phyloP scores from a whole-genome alignment of 1,284 basidiomycete species.

The Leucoagaricus sp. region DNA sequence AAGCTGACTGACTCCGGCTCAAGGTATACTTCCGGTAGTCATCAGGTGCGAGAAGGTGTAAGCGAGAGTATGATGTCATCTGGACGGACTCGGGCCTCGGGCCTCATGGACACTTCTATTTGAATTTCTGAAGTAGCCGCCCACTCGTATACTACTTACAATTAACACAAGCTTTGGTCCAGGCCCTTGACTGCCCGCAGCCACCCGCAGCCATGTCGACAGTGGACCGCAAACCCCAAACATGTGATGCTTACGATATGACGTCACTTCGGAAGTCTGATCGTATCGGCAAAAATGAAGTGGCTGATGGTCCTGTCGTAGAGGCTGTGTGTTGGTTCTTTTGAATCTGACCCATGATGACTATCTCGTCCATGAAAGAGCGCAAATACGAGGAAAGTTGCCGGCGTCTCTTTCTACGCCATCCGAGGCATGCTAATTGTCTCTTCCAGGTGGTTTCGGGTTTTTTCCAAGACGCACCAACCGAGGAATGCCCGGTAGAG shows the following conservation, averaged over 20 bases:
- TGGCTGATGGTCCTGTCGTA: too few relatives aligned
- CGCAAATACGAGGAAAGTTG: constrained; percentile 2
- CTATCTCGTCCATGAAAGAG: constrained; percentile 4
- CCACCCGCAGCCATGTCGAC: too few relatives aligned
- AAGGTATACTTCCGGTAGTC: constrained; percentile 14
- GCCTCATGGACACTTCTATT: too few relatives aligned
- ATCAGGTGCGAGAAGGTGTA: constrained; percentile 8
- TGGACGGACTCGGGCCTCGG: neutral
- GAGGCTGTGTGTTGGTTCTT: neutral
- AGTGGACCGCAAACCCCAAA: too few relatives aligned
- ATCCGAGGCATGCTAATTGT: neutral
- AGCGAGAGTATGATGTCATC: neutral
- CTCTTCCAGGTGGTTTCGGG: neutral
- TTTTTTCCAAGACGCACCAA: neutral
- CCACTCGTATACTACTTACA: too few relatives aligned
- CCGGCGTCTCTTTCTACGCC: neutral
- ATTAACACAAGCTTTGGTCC: too few relatives aligned
- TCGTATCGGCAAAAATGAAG: too few relatives aligned
- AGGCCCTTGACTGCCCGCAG: too few relatives aligned
- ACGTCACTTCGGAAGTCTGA: constrained; percentile 6
- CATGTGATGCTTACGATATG: neutral
- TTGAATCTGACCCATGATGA: neutral
- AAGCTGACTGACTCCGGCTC: neutral
- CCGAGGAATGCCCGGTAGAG: constrained; percentile 1
- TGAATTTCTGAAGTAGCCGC: too few relatives aligned